Conservation (phyloP, 257 asterid genomes). For the Ballota nigra region DNA sequence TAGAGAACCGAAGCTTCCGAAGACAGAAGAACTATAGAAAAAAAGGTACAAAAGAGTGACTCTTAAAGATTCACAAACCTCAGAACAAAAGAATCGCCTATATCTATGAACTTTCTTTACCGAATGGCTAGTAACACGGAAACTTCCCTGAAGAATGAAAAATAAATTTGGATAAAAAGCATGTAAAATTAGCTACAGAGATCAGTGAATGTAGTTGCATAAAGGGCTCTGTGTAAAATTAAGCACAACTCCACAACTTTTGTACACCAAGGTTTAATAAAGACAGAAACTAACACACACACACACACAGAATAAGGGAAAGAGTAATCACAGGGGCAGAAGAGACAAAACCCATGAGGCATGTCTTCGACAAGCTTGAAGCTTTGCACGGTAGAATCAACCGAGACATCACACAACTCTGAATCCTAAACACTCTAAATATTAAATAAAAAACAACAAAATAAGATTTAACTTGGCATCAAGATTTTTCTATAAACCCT, state of each 20-base stretch:
- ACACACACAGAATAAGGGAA: slow-evolving; percentile 19
- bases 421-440: slow-evolving; percentile 32
- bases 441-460: not conserved
- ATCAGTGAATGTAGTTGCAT: not conserved
- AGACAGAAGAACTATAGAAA: not conserved
- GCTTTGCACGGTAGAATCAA: slow-evolving; percentile 80
- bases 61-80: slow-evolving; percentile 43
- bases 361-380: slow-evolving; percentile 71
- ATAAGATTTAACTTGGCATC: not conserved
- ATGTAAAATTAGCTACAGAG: not conserved
- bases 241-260: not conserved
- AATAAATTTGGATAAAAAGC: not conserved
- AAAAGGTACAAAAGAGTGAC: not conserved
- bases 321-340: slow-evolving; percentile 69
- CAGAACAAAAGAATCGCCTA: slow-evolving; percentile 34
- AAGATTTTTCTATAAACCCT: slow-evolving; percentile 5
- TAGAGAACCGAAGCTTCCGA: not conserved
- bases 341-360: slow-evolving; percentile 82
- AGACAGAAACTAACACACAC: not conserved
- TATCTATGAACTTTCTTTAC: slow-evolving; percentile 38
- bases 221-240: not conserved
- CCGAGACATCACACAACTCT: slow-evolving; percentile 63
- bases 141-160: slow-evolving; percentile 42
- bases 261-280: not conserved
- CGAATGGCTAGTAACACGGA: slow-evolving; percentile 25